A percentile compares a stretch with the other conserved stretches of the same genome.
Evolutionary conservation across 495 filamentous ascomycete species (phyloP).

Genomic region (Lichenothelia convexa): DNA sequence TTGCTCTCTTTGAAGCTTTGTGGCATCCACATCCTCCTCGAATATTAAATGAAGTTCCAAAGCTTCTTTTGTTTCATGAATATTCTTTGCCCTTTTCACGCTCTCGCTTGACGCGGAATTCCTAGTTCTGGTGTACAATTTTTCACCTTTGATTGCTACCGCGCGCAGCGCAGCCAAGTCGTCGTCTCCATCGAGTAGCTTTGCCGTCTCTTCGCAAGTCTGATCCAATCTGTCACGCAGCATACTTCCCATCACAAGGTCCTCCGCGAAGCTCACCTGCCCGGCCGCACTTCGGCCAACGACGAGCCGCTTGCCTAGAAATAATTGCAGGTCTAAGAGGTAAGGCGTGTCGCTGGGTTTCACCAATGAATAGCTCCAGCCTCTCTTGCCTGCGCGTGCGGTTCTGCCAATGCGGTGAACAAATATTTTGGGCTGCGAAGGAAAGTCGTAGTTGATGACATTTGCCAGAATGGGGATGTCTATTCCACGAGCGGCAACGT

Average conservation of each 20-base stretch:
- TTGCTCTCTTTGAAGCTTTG: conserved; percentile 53
- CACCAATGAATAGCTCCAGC: conserved; percentile 89
- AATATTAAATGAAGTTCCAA: conserved; percentile 59
- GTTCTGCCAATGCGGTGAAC: conserved; percentile 93
- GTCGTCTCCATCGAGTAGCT: conserved; percentile 49
- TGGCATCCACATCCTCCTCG: conserved; percentile 38
- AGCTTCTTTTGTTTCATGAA: conserved; percentile 50
- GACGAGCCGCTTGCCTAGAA: conserved; percentile 64
- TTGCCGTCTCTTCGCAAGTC: conserved; percentile 59
- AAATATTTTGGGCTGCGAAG: conserved; percentile 88
- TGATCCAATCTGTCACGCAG: conserved; percentile 50
- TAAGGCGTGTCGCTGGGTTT: conserved; percentile 74
- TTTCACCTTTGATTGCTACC: conserved; percentile 78
- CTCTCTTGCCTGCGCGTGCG: conserved; percentile 73
- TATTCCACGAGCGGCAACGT: conserved; percentile 91
- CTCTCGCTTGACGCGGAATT: conserved; percentile 77
- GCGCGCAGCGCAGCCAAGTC: conserved; percentile 52
- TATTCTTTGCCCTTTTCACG: conserved; percentile 62
- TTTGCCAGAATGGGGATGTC: conserved; percentile 94
- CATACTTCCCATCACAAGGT: conserved; percentile 61
- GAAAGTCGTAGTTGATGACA: conserved; percentile 98
- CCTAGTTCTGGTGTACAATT: conserved; percentile 72
- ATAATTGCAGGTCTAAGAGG: conserved; percentile 85
- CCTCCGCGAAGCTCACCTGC: conserved; percentile 50
- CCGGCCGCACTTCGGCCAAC: conserved; percentile 38